Conservation (phyloP, 768 basidiomycete genomes). For the Tephrocybe sp. region DNA sequence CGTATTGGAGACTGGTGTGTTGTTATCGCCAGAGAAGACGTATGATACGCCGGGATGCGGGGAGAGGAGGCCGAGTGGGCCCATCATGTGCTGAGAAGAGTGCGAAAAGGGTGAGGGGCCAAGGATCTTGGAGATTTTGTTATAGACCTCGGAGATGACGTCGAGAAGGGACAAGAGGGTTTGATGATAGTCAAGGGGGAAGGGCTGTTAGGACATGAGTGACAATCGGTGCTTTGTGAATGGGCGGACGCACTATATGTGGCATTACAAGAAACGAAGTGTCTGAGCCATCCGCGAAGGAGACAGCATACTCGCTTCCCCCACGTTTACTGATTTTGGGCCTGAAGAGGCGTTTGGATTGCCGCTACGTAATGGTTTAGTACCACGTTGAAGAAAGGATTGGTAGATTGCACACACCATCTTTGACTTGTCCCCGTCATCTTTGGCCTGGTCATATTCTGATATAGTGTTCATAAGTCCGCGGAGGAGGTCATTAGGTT, state of each 20-base stretch:
- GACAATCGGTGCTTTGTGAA: background rate
- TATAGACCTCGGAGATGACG: slow-evolving; percentile 86
- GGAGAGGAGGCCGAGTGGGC: slow-evolving; percentile 70
- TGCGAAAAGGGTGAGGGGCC: slow-evolving; percentile 79
- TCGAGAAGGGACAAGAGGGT: slow-evolving; percentile 87
- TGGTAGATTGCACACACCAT: slow-evolving; percentile 48
- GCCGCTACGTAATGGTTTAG: slow-evolving; percentile 19
- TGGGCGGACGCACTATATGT: slow-evolving; percentile 56
- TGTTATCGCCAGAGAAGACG: slow-evolving; percentile 59
- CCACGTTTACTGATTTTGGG: slow-evolving; percentile 55
- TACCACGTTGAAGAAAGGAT: slow-evolving; percentile 3
- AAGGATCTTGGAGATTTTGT: slow-evolving; percentile 80
- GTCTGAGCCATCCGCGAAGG: slow-evolving; percentile 60
- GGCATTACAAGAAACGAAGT: slow-evolving; percentile 71
- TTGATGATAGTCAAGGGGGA: slow-evolving; percentile 86
- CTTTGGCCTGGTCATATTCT: slow-evolving; percentile 79
- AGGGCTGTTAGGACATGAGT: slow-evolving; percentile 56
- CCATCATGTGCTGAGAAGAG: slow-evolving; percentile 69
- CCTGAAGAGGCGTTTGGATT: slow-evolving; percentile 57
- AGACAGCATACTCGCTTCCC: slow-evolving; percentile 58
- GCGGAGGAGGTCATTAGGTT: slow-evolving; percentile 78
- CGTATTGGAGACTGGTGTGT: slow-evolving; percentile 10
- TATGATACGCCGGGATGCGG: slow-evolving; percentile 86
- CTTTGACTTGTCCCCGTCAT: slow-evolving; percentile 71
- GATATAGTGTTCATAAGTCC: slow-evolving; percentile 68